These are phyloP conservation scores for Mycena albidolilacea DNA, from an alignment of 768 basidiomycete genomes.

Conservation along the genomic window DNA sequence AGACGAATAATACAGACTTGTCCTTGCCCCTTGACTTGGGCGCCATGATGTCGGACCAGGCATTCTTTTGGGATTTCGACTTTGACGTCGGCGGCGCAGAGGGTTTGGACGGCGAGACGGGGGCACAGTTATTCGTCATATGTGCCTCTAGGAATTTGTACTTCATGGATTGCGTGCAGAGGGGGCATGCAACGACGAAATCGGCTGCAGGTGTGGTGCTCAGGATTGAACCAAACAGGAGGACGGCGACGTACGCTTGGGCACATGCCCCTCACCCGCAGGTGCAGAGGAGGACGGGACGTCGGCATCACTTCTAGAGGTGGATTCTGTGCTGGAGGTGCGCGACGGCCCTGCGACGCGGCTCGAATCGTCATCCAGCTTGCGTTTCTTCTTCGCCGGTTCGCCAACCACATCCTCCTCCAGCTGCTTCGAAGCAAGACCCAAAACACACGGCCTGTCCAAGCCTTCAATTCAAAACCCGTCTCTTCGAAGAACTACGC, in stretches of 20 bases:
- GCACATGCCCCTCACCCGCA: constrained; percentile 7
- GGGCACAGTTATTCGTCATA: constrained; percentile 73
- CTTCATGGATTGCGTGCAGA: constrained; percentile 68
- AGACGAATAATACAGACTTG: constrained; percentile 40
- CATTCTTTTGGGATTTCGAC: constrained; percentile 45
- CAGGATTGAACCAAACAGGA: not conserved
- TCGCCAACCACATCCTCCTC: constrained; percentile 27
- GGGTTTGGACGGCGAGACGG: constrained; percentile 33
- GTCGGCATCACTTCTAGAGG: not conserved
- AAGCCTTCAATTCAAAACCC: not conserved
- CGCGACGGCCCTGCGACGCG: constrained; percentile 26
- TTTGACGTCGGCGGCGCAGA: constrained; percentile 39
- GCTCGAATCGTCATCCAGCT: constrained; percentile 6
- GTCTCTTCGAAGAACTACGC: not conserved
- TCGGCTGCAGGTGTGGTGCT: constrained; percentile 47
- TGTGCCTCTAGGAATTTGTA: constrained; percentile 70
- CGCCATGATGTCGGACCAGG: constrained; percentile 64
- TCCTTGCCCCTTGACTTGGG: constrained; percentile 56
- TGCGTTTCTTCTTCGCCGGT: constrained; percentile 29
- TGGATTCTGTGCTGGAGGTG: constrained; percentile 30
- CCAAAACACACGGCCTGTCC: constrained; percentile 60
- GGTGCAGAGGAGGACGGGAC: constrained; percentile 13
- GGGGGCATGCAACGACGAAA: constrained; percentile 69
- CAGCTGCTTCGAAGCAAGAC: constrained; percentile 53
- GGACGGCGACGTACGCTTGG: constrained; percentile 14